Base-by-base conservation (phyloP, 2,329 filamentous ascomycete species). In the Fusarium mundagurra region DNA sequence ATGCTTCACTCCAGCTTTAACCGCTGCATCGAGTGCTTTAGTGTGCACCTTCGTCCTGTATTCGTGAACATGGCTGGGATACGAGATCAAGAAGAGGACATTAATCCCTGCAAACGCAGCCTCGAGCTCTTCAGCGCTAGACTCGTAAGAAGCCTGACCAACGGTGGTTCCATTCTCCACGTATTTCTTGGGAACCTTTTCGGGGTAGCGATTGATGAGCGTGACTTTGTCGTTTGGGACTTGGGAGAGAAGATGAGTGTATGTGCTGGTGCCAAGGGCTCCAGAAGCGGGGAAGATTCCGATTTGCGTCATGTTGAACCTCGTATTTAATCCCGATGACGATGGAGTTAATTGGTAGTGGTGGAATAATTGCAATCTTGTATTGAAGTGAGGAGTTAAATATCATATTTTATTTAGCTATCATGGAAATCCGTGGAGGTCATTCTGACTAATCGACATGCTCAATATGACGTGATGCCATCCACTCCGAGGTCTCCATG, bases 261-360 rank as follows among this genome's bases (percentile, higher is more conserved):
- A 74, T 0, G 73, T 74, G 54, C 73, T 76, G 7, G 67, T 69
- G 22, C 73, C 73, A 1, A 75, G 61, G 5, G 62, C 71, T 13
- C 73, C 73, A 4, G 73, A 76, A n/a, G 73, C 73, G 55, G 73
- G 73, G 47, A 76, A 75, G 31, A 75, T 58, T 20, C 73, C 73
- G n/a, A 73, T 70, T 24, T 67, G 67, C 39, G 51, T 57, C 71
- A 74, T 73, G 18, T 1, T 22, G 13, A 16, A 16, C 20, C 11
- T 39, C 8, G 6, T 38, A 33, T 33, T 22, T 20, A 3, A 5
- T 44, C 8, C 17, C 27, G 6, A 14, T 13, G 18, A 31, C 24
- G 2, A 18, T 16, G 5, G 3, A 17, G 2, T 27, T 12, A 12
- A 14, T 43, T 29, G n/a, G 50, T 44, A 11, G 4, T 11, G 5